Conservation (phyloP, 164 flowering plant species). For the Berberis vulgaris region DNA sequence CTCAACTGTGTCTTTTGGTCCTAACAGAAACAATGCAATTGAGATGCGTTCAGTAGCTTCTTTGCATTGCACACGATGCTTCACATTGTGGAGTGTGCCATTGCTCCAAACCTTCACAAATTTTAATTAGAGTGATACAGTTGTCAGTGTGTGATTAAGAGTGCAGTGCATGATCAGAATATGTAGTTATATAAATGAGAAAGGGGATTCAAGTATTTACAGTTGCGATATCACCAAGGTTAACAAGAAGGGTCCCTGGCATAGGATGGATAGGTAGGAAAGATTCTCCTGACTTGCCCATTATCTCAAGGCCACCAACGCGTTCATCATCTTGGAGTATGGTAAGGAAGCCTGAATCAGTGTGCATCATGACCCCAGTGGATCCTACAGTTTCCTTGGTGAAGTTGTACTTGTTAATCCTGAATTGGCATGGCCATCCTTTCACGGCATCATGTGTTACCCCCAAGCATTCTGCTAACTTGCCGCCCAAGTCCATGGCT, state of each 20-base stretch:
- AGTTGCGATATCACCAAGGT: constrained; percentile 63
- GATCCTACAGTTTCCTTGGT: constrained; percentile 43
- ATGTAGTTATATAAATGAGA: neutral
- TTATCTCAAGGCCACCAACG: constrained; percentile 71
- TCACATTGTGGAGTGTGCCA: constrained; percentile 51
- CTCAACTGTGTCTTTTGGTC: constrained; percentile 52
- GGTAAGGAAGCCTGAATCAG: constrained; percentile 76
- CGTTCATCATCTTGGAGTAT: constrained; percentile 69
- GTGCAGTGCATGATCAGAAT: neutral
- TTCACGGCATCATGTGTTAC: constrained; percentile 21
- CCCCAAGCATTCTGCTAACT: constrained; percentile 42
- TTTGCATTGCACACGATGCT: constrained; percentile 64
- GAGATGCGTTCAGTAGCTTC: constrained; percentile 44
- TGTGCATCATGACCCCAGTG: constrained; percentile 51
- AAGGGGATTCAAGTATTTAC: constrained; percentile 15
- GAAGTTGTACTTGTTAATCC: constrained; percentile 77
- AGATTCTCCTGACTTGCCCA: constrained; percentile 33
- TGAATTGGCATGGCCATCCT: constrained; percentile 62
- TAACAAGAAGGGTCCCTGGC: constrained; percentile 56
- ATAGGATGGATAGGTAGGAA: constrained; percentile 47
- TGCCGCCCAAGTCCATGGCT: constrained; percentile 30
- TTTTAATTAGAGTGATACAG: neutral
- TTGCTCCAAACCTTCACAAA: constrained; percentile 66
- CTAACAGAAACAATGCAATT: constrained; percentile 55
- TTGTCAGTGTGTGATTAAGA: neutral